Evolutionary conservation across 768 basidiomycete genomes (phyloP).

Genomic region (Termitomyces heimii): DNA sequence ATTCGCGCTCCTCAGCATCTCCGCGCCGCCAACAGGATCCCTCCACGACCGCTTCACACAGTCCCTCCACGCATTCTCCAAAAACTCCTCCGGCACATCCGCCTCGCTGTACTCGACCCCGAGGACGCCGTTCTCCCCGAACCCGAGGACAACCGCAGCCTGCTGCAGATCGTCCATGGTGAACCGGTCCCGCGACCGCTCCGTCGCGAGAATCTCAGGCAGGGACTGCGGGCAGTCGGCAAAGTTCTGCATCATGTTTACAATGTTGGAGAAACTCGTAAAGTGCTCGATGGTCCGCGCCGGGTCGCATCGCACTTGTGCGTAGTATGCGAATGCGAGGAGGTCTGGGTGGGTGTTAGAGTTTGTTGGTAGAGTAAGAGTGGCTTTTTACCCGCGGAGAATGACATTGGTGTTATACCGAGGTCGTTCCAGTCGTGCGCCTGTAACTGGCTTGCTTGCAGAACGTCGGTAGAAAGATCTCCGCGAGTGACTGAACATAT

Average conservation of each 20-base stretch:
- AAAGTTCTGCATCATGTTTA: conserved; percentile 41
- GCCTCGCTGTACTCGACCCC: conserved; percentile 59
- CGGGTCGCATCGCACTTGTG: conserved; percentile 80
- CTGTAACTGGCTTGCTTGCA: conserved; percentile 29
- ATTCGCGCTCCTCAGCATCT: conserved; percentile 48
- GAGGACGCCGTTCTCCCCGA: conserved; percentile 54
- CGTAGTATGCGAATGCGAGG: conserved; percentile 71
- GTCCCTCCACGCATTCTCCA: conserved; percentile 65
- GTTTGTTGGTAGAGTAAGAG: background rate
- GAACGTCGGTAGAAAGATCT: conserved; percentile 35
- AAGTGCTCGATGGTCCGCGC: conserved; percentile 58
- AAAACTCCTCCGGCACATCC: conserved; percentile 64
- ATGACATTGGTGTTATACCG: conserved; percentile 63
- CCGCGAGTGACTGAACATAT: conserved; percentile 45
- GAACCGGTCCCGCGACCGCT: conserved; percentile 61
- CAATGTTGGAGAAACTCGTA: conserved; percentile 46
- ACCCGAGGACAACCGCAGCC: conserved; percentile 53
- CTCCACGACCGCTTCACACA: conserved; percentile 48
- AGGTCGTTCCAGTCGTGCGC: conserved; percentile 40
- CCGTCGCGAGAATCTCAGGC: conserved; percentile 52
- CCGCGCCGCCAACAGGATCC: conserved; percentile 44
- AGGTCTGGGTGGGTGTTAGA: conserved; percentile 41
- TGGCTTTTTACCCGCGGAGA: conserved; percentile 50
- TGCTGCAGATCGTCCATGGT: conserved; percentile 45
- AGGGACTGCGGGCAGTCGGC: conserved; percentile 42